Evolutionary conservation across 2,329 filamentous ascomycete species (phyloP).

Genomic region (Aspergillus brunneoviolaceus): DNA sequence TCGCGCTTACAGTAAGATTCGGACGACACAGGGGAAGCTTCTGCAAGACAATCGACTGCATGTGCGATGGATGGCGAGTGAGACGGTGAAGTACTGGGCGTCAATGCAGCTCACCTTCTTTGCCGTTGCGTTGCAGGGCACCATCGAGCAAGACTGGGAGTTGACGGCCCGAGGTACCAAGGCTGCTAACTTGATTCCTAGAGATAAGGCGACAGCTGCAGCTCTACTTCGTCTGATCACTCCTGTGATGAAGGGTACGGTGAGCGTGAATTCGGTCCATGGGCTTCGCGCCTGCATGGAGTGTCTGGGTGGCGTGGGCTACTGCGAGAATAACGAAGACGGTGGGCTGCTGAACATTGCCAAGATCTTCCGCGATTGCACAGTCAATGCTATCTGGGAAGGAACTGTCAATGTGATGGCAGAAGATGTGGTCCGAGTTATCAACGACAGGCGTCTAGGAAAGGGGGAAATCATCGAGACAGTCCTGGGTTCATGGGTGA

Average conservation of each 20-base stretch:
- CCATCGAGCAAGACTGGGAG: slow-evolving; percentile 58
- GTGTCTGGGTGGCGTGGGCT: slow-evolving; percentile 40
- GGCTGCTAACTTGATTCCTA: slow-evolving; percentile 45
- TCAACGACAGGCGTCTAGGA: background rate
- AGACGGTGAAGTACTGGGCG: slow-evolving; percentile 41
- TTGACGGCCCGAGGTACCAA: background rate
- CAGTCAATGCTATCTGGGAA: slow-evolving; percentile 63
- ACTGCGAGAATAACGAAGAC: slow-evolving; percentile 41
- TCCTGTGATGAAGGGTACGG: slow-evolving; percentile 35
- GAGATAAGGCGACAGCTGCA: slow-evolving; percentile 22
- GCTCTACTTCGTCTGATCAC: slow-evolving; percentile 32
- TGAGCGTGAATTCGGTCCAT: slow-evolving; percentile 33
- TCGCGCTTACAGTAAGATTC: slow-evolving; percentile 42
- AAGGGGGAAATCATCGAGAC: background rate
- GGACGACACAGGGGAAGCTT: slow-evolving; percentile 37
- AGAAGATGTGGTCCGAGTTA: background rate
- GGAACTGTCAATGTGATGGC: slow-evolving; percentile 71
- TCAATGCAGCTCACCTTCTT: slow-evolving; percentile 41
- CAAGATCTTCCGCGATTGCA: slow-evolving; percentile 63
- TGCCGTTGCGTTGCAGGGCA: slow-evolving; percentile 30
- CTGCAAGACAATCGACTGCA: slow-evolving; percentile 44
- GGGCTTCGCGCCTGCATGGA: slow-evolving; percentile 41
- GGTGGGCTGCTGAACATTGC: slow-evolving; percentile 66
- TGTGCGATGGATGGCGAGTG: slow-evolving; percentile 38
- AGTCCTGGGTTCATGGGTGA: background rate